These are phyloP conservation scores for Apophysomyces ossiformis DNA, from an alignment of 371 early-diverging fungal species.

Conservation along the genomic window DNA sequence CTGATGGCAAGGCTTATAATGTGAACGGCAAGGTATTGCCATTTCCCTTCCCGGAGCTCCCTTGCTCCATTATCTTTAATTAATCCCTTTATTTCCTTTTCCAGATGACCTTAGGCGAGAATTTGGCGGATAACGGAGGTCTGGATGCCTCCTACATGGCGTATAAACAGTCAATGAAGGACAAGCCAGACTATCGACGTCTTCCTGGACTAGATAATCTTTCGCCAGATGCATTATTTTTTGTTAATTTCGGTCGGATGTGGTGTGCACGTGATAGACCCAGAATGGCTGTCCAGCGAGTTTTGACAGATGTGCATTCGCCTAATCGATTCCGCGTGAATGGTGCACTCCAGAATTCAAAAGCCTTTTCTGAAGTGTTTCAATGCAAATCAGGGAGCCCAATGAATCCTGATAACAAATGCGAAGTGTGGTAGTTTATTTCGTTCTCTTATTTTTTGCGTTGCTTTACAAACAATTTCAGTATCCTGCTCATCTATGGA, in stretches of 20 bases:
- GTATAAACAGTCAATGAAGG: constrained; percentile 30
- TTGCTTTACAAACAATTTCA: too few species aligned
- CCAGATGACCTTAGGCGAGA: constrained; percentile 65
- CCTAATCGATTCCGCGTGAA: constrained; percentile 63
- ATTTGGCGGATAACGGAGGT: constrained; percentile 79
- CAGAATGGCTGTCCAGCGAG: constrained; percentile 31
- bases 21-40: constrained; percentile 46
- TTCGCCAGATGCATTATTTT: constrained; percentile 58
- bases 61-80: not conserved
- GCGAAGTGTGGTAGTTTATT: constrained; percentile 52
- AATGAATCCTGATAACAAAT: constrained; percentile 61
- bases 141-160: constrained; percentile 41
- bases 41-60: not conserved
- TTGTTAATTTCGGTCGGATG: constrained; percentile 48
- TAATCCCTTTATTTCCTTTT: not conserved
- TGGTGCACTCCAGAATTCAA: constrained; percentile 66
- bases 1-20: constrained; percentile 26
- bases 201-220: not conserved
- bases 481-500: too few species aligned
- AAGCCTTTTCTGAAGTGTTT: constrained; percentile 65
- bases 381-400: constrained; percentile 55
- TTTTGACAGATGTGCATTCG: constrained; percentile 57
- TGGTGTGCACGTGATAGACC: constrained; percentile 55
- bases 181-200: not conserved
- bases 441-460: too few species aligned